These are phyloP conservation scores for Leccinum ambiguum DNA, from an alignment of 1,284 basidiomycete species.

Conservation along the genomic window DNA sequence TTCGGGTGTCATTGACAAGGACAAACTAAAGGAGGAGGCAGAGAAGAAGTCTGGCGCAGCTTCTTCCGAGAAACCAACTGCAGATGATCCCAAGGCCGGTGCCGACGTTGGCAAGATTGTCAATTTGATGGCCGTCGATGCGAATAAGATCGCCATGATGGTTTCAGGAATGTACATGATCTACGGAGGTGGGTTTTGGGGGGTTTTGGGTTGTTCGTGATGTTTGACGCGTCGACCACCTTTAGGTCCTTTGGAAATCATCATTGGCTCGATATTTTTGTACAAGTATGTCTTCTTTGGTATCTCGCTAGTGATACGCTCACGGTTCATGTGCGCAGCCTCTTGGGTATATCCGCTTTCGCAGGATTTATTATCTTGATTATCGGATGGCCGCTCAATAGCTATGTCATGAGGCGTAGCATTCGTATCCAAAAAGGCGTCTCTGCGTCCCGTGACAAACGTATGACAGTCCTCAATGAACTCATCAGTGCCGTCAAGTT, in stretches of 20 bases:
- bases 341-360: slow-evolving; percentile 84
- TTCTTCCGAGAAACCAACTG: slow-evolving; percentile 18
- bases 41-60: slow-evolving; percentile 22
- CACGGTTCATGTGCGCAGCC: slow-evolving; percentile 38
- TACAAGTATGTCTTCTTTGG: slow-evolving; percentile 59
- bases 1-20: slow-evolving; percentile 69
- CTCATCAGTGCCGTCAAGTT: slow-evolving; percentile 81
- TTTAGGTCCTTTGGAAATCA: slow-evolving; percentile 75
- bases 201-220: background rate
- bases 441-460: slow-evolving; percentile 74
- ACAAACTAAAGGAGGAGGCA: slow-evolving; percentile 32
- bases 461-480: slow-evolving; percentile 87
- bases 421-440: slow-evolving; percentile 74
- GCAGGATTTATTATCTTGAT: slow-evolving; percentile 81
- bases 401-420: slow-evolving; percentile 57
- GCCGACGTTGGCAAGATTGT: slow-evolving; percentile 79
- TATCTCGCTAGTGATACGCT: background rate
- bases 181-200: slow-evolving; percentile 50
- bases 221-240: background rate
- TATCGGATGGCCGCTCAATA: slow-evolving; percentile 76
- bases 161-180: slow-evolving; percentile 58
- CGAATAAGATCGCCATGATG: slow-evolving; percentile 55
- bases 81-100: slow-evolving; percentile 61
- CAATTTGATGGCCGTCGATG: slow-evolving; percentile 75
- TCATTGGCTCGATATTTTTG: slow-evolving; percentile 73